phyloP scores from a whole-genome alignment of 2,329 filamentous ascomycete genomes.

The Laburnicola sp. region DNA sequence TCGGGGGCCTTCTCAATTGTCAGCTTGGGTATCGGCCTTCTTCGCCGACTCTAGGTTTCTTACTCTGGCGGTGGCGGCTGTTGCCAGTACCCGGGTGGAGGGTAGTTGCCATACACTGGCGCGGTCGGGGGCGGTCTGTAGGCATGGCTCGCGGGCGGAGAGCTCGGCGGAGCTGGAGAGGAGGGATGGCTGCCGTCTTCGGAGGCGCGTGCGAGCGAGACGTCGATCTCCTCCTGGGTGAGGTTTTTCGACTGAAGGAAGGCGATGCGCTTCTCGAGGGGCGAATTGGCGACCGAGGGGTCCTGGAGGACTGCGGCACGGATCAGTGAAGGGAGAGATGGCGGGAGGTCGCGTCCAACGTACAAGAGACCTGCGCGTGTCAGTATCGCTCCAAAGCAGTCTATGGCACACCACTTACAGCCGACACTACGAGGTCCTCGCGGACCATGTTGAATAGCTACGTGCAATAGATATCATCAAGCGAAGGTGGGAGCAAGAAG shows the following conservation, averaged over 20 bases:
- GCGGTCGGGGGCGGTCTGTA: constrained; percentile 53
- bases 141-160: constrained; percentile 42
- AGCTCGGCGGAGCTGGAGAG: constrained; percentile 53
- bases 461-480: constrained; percentile 23
- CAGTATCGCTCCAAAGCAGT: constrained; percentile 15
- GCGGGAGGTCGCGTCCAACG: constrained; percentile 23
- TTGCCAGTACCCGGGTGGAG: constrained; percentile 56
- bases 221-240: constrained; percentile 91
- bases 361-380: constrained; percentile 56
- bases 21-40: constrained; percentile 18
- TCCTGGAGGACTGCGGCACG: constrained; percentile 79
- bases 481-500: constrained; percentile 18
- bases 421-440: constrained; percentile 87
- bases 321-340: constrained; percentile 19
- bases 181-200: constrained; percentile 55
- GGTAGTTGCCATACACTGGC: constrained; percentile 56
- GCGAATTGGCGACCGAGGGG: constrained; percentile 83
- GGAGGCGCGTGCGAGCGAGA: constrained; percentile 75
- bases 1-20: constrained; percentile 56
- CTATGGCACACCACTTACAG: constrained; percentile 47
- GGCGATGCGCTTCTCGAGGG: constrained; percentile 88
- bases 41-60: constrained; percentile 15
- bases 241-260: constrained; percentile 97
- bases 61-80: constrained; percentile 60
- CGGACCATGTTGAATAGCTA: constrained; percentile 72